A percentile compares a stretch with the other conserved stretches of the same genome.
These are phyloP conservation scores for Coleophoma eucalyptorum DNA, from an alignment of 2,329 filamentous ascomycete genomes.

Conservation along the genomic window DNA sequence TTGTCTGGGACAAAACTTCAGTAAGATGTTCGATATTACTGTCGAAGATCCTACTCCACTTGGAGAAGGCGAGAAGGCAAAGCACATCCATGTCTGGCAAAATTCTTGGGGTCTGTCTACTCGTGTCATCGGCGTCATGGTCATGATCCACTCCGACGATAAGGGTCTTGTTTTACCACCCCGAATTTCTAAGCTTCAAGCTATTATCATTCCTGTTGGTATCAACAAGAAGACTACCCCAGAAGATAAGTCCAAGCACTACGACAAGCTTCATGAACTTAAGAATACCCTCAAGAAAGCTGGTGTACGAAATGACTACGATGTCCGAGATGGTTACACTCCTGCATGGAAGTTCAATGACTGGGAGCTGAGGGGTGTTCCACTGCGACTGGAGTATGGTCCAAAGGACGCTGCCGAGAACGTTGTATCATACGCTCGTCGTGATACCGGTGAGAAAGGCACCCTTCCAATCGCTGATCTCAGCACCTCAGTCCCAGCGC, in stretches of 20 bases:
- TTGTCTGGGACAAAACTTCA: slow-evolving; percentile 91
- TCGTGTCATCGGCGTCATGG: slow-evolving; percentile 96
- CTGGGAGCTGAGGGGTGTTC: slow-evolving; percentile 95
- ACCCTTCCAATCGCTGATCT: slow-evolving; percentile 75
- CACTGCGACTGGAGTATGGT: slow-evolving; percentile 90
- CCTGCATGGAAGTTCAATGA: slow-evolving; percentile 99
- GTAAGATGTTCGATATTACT: slow-evolving; percentile 98
- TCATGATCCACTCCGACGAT: slow-evolving; percentile 96
- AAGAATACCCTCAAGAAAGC: slow-evolving; percentile 64
- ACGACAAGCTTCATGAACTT: slow-evolving; percentile 71
- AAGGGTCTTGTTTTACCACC: slow-evolving; percentile 93
- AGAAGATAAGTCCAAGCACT: slow-evolving; percentile 73
- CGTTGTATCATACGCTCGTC: slow-evolving; percentile 79
- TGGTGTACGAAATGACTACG: slow-evolving; percentile 74
- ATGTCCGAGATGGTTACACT: slow-evolving; percentile 84
- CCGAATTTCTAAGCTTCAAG: slow-evolving; percentile 80
- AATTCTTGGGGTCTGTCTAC: slow-evolving; percentile 99
- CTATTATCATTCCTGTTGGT: slow-evolving; percentile 86
- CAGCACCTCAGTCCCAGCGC: slow-evolving; percentile 66
- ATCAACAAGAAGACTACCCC: slow-evolving; percentile 83
- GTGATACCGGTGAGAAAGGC: slow-evolving; percentile 82
- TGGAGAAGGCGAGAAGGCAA: slow-evolving; percentile 64
- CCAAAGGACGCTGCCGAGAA: slow-evolving; percentile 88
- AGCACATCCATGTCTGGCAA: slow-evolving; percentile 88
- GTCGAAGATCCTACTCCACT: slow-evolving; percentile 83